A percentile compares a stretch with the other conserved stretches of the same genome.
phyloP scores from a whole-genome alignment of 2,329 filamentous ascomycete genomes.

The Alternaria sp. region DNA sequence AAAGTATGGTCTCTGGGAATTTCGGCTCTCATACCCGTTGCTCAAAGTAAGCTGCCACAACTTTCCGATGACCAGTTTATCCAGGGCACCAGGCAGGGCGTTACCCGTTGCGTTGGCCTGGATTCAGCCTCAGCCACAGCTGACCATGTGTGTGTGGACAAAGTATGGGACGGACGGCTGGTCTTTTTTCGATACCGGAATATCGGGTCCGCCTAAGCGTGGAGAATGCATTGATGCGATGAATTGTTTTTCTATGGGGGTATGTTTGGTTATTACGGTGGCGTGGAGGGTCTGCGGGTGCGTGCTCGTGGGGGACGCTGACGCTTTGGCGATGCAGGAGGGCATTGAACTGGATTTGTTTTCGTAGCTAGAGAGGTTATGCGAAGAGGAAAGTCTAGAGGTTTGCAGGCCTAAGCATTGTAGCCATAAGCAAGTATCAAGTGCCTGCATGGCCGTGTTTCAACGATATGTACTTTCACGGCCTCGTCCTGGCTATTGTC shows the following conservation, averaged over 20 bases:
- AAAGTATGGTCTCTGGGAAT: not conserved
- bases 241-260: not conserved
- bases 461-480: not conserved
- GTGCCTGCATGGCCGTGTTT: not conserved
- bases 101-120: not conserved
- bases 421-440: not conserved
- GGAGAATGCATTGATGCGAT: not conserved
- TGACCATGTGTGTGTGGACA: not conserved
- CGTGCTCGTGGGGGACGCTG: not conserved
- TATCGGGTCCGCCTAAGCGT: not conserved
- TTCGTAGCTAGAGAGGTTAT: not conserved
- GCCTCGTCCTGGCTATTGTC: not conserved
- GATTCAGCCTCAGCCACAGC: not conserved
- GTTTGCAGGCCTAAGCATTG: not conserved
- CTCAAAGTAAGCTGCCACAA: not conserved
- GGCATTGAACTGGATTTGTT: not conserved
- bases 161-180: not conserved
- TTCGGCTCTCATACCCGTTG: not conserved
- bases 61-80: conserved; percentile 1
- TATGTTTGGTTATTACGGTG: not conserved
- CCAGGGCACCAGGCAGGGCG: not conserved
- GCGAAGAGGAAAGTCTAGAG: not conserved
- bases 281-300: not conserved
- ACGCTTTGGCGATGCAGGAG: not conserved
- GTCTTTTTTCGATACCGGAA: not conserved